Percentiles rank a stretch among this genome's conserved stretches.
phyloP scores from a whole-genome alignment of 805 yeast species.

The Candida coleopterorum region DNA sequence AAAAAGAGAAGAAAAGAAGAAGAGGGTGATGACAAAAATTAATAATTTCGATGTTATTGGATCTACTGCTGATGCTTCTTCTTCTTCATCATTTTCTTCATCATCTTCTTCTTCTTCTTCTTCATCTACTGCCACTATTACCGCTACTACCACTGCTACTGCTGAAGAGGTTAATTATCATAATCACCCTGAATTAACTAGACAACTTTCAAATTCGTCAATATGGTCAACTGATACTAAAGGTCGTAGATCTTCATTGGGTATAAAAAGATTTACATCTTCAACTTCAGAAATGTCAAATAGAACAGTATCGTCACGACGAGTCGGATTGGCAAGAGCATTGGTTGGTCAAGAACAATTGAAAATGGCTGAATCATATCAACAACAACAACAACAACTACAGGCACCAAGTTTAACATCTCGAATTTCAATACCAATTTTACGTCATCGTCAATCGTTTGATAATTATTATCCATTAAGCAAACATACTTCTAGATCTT shows the following conservation, averaged over 20 bases:
- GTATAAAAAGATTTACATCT: conserved; percentile 26
- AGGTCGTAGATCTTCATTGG: conserved; percentile 21
- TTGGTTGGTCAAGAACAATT: conserved; percentile 17
- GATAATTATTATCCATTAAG: conserved; percentile 19
- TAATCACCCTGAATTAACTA: conserved; percentile 12
- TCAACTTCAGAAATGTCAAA: conserved; percentile 26
- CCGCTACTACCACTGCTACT: neutral
- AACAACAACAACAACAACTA: neutral
- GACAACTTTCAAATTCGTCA: conserved; percentile 29
- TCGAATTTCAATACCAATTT: conserved; percentile 3
- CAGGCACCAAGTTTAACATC: conserved; percentile 2
- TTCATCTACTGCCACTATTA: conserved; percentile 7
- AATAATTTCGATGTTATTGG: too few relatives aligned
- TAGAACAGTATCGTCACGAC: conserved; percentile 15
- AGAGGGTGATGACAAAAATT: too few relatives aligned
- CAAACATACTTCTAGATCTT: conserved; percentile 31
- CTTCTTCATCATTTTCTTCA: neutral
- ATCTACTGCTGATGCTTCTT: conserved; percentile 8
- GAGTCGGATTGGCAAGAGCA: conserved; percentile 41
- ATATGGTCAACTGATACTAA: conserved; percentile 34
- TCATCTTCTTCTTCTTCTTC: neutral
- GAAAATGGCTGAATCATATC: conserved; percentile 1
- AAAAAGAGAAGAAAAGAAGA: conserved; percentile 14
- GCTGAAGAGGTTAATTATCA: neutral
- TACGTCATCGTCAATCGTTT: conserved; percentile 20